Percentiles rank a stretch among this genome's conserved stretches.
Evolutionary conservation across 495 filamentous ascomycete species (phyloP).

Genomic region (Tuber aestivum): DNA sequence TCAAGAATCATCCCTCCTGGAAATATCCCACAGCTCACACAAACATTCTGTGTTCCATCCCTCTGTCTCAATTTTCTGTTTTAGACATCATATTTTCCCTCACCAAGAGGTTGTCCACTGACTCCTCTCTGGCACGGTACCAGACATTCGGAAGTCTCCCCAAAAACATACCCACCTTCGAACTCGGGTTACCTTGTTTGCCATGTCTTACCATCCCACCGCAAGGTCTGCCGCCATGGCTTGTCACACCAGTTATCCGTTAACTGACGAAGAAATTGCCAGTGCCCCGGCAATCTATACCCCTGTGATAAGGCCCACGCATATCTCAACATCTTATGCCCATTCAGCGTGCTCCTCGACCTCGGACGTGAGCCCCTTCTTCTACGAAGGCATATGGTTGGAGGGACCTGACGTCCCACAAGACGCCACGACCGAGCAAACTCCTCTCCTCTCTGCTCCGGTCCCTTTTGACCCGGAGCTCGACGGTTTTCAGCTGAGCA

Average conservation of each 20-base stretch:
- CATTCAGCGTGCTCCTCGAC: neutral
- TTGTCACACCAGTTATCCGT: neutral
- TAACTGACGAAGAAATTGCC: neutral
- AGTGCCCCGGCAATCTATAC: neutral
- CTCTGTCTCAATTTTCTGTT: neutral
- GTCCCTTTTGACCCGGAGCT: neutral
- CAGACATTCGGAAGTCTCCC: neutral
- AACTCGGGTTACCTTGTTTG: neutral
- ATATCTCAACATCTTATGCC: neutral
- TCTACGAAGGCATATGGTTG: neutral
- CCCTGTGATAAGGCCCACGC: neutral
- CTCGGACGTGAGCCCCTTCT: constrained; percentile 3
- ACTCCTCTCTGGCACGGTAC: neutral
- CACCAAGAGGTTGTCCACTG: neutral
- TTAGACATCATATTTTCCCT: neutral
- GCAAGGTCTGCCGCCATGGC: neutral
- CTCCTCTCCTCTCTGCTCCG: neutral
- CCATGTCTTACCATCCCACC: neutral
- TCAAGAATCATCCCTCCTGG: neutral
- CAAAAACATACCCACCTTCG: neutral
- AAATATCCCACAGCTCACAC: neutral
- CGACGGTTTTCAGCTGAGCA: neutral
- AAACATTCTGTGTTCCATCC: neutral
- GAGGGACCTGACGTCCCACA: neutral
- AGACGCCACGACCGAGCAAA: neutral